A percentile compares a stretch with the other conserved stretches of the same genome.
phyloP scores from a whole-genome alignment of 148 eudicot genomes.

The Rhododendron vialii region DNA sequence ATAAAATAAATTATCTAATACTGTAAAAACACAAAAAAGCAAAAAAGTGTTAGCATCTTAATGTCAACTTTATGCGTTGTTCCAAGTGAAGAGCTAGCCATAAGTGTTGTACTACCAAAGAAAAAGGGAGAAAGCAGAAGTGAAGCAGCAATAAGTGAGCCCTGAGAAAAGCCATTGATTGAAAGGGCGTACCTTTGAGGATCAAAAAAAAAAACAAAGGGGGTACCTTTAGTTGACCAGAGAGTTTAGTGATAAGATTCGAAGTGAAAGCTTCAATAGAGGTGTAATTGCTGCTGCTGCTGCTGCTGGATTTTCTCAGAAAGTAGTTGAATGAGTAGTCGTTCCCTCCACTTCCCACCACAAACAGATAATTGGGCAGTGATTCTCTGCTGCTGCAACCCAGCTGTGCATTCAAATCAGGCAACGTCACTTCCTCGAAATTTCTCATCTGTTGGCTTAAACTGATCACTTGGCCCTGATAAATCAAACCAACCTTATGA shows the following conservation, averaged over 20 bases:
- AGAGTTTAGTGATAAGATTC: constrained; percentile 21
- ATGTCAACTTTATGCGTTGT: too few species aligned
- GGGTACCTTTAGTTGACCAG: constrained; percentile 24
- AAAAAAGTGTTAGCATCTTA: too few species aligned
- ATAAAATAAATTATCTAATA: too few species aligned
- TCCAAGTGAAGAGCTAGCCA: too few species aligned
- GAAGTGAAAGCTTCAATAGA: constrained; percentile 22
- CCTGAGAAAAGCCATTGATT: neutral
- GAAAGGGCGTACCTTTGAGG: too few species aligned
- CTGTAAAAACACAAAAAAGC: too few species aligned
- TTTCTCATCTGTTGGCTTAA: constrained; percentile 30
- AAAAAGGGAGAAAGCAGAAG: too few species aligned
- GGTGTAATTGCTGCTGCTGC: neutral
- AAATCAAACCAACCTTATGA: neutral
- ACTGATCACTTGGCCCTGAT: constrained; percentile 30
- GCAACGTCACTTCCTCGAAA: constrained; percentile 32
- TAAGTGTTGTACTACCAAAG: too few species aligned
- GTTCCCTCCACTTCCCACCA: constrained; percentile 39
- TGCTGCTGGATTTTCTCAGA: neutral
- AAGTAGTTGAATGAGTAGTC: constrained; percentile 37
- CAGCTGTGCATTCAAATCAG: constrained; percentile 25
- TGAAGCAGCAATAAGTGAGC: neutral
- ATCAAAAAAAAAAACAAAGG: too few species aligned
- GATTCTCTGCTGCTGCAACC: constrained; percentile 8
- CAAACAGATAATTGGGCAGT: constrained; percentile 26